phyloP scores from a whole-genome alignment of 2,329 filamentous ascomycete genomes.

The Ceratocystis alfenasii region DNA sequence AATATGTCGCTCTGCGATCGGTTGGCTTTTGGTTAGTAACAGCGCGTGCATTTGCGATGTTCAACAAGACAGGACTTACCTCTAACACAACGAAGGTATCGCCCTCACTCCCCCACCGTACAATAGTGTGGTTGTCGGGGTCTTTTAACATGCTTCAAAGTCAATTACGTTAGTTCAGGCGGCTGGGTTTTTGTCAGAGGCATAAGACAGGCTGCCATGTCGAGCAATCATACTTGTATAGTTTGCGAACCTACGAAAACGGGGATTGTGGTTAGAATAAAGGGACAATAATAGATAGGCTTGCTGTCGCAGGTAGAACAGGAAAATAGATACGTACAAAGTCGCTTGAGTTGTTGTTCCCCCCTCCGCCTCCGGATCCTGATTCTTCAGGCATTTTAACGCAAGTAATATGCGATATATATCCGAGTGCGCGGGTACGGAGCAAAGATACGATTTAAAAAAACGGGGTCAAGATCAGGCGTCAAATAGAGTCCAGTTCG shows the following conservation, averaged over 20 bases:
- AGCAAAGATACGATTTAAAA: background rate
- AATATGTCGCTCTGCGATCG: slow-evolving; percentile 79
- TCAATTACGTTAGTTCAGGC: slow-evolving; percentile 27
- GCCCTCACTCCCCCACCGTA: slow-evolving; percentile 88
- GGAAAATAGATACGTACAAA: slow-evolving; percentile 55
- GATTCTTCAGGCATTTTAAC: slow-evolving; percentile 17
- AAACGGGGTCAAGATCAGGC: background rate
- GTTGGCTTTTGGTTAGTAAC: slow-evolving; percentile 11
- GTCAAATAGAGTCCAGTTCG: too few species aligned
- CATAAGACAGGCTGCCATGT: slow-evolving; percentile 27
- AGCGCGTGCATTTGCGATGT: slow-evolving; percentile 8
- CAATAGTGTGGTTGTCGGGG: slow-evolving; percentile 80
- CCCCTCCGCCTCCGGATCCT: slow-evolving; percentile 30
- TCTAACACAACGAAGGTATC: slow-evolving; percentile 96
- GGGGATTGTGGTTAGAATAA: slow-evolving; percentile 17
- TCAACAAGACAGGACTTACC: slow-evolving; percentile 39
- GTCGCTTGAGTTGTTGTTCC: slow-evolving; percentile 86
- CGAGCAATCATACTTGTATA: slow-evolving; percentile 66
- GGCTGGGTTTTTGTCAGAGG: slow-evolving; percentile 15
- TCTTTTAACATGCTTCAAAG: slow-evolving; percentile 80
- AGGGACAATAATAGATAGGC: background rate
- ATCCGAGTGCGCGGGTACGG: background rate
- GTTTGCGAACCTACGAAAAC: slow-evolving; percentile 68
- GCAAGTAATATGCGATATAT: background rate
- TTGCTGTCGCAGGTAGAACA: background rate